phyloP scores from a whole-genome alignment of 768 basidiomycete species.

The Austroboletus eburneus region DNA sequence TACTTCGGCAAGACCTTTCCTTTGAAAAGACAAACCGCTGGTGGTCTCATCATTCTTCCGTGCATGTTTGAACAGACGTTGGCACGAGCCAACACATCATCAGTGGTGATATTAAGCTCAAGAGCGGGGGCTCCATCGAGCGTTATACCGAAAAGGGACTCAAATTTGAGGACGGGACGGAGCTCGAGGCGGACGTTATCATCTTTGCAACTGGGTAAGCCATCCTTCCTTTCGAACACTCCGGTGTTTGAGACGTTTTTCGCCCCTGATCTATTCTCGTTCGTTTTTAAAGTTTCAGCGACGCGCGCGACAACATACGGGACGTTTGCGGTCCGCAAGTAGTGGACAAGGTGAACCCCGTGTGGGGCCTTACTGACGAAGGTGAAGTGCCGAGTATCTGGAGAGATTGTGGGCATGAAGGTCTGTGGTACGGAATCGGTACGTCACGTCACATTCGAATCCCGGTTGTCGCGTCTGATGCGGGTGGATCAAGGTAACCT shows the following conservation, averaged over 20 bases:
- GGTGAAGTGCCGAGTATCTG: constrained; percentile 49
- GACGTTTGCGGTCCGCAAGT: constrained; percentile 45
- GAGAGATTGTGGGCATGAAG: constrained; percentile 33
- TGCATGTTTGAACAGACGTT: constrained; percentile 27
- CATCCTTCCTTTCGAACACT: too few relatives aligned
- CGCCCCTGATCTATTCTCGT: background rate
- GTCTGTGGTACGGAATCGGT: constrained; percentile 31
- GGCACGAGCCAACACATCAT: constrained; percentile 41
- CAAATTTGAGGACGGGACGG: constrained; percentile 28
- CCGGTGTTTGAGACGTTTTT: too few relatives aligned
- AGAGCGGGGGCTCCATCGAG: constrained; percentile 24
- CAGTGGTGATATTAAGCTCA: constrained; percentile 46
- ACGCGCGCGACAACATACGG: constrained; percentile 37
- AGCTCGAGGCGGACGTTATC: constrained; percentile 43
- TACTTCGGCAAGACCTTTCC: constrained; percentile 48
- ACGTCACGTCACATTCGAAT: constrained; percentile 3
- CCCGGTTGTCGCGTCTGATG: background rate
- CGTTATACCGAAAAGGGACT: constrained; percentile 31
- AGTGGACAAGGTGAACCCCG: constrained; percentile 40
- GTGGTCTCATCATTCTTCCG: background rate
- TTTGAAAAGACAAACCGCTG: too few relatives aligned
- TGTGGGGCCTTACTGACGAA: constrained; percentile 64
- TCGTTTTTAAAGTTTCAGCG: constrained; percentile 24
- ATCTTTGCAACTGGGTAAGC: constrained; percentile 27
- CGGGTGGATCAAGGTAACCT: constrained; percentile 19